These are phyloP conservation scores for Coniochaeta sp. DNA, from an alignment of 2,329 filamentous ascomycete genomes.

Conservation along the genomic window DNA sequence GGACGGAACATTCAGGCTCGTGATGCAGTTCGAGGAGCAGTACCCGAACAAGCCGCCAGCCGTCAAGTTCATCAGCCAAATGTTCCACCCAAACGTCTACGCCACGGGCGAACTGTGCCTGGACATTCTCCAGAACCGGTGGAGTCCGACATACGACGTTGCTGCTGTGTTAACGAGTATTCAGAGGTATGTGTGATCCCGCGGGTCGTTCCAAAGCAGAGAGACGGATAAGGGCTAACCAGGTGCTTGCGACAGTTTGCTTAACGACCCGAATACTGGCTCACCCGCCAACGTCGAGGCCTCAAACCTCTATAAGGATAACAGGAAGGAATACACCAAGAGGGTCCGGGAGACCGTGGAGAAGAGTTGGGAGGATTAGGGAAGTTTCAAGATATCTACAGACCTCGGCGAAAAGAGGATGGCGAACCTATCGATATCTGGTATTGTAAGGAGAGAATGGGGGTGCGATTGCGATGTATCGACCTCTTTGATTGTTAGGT, in stretches of 20 bases:
- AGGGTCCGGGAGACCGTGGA: slow-evolving; percentile 93
- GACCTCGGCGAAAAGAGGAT: no score
- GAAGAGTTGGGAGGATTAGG: slow-evolving; percentile 97
- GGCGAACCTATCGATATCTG: no score
- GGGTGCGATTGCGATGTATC: no score
- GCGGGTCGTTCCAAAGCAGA: no score
- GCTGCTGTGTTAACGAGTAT: slow-evolving; percentile 96
- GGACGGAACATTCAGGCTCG: slow-evolving; percentile 92
- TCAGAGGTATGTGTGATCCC: slow-evolving; percentile 67
- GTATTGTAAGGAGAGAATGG: no score
- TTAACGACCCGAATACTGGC: slow-evolving; percentile 98
- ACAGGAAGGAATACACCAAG: slow-evolving; percentile 93
- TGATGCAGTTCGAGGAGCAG: slow-evolving; percentile 99
- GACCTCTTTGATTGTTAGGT: no score
- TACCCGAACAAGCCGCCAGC: slow-evolving; percentile 97
- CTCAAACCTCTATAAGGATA: slow-evolving; percentile 97
- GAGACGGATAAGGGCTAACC: neutral
- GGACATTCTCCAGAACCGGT: slow-evolving; percentile 94
- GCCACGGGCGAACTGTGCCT: slow-evolving; percentile 93
- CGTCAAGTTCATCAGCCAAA: slow-evolving; percentile 97
- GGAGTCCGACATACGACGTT: slow-evolving; percentile 98
- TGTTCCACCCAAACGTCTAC: slow-evolving; percentile 99
- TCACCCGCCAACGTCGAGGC: slow-evolving; percentile 97
- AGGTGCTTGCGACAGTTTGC: slow-evolving; percentile 50
- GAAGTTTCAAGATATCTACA: neutral